Evolutionary conservation across 495 filamentous ascomycete species (phyloP).

Genomic region (Venustampulla echinocandica): DNA sequence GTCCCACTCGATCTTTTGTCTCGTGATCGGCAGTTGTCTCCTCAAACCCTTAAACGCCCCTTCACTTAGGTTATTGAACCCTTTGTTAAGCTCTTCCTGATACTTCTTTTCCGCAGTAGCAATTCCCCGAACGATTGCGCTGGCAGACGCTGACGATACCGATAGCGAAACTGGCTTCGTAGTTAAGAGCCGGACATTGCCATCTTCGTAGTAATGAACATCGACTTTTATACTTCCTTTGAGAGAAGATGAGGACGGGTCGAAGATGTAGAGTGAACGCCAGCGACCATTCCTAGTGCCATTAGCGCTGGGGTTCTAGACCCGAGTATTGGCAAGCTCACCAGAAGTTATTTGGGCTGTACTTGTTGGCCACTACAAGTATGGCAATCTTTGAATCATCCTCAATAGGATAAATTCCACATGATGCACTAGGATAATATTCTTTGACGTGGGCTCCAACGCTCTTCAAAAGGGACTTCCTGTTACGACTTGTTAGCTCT

Average conservation of each 20-base stretch:
- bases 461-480: constrained; percentile 73
- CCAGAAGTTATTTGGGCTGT: constrained; percentile 97
- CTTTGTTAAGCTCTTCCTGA: constrained; percentile 90
- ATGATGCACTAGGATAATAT: constrained; percentile 76
- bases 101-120: constrained; percentile 77
- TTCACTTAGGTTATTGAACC: constrained; percentile 81
- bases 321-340: constrained; percentile 24
- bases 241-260: constrained; percentile 51
- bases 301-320: constrained; percentile 6
- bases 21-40: constrained; percentile 87
- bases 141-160: constrained; percentile 53
- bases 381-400: constrained; percentile 69
- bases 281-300: constrained; percentile 83
- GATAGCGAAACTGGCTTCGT: constrained; percentile 59
- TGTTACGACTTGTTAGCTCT: constrained; percentile 23
- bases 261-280: constrained; percentile 78
- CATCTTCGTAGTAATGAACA: constrained; percentile 99
- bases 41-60: constrained; percentile 89
- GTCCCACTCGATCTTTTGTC: constrained; percentile 99
- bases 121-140: constrained; percentile 64
- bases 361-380: constrained; percentile 86
- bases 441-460: constrained; percentile 71
- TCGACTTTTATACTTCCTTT: constrained; percentile 68
- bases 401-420: constrained; percentile 72
- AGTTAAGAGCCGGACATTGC: constrained; percentile 87